These are phyloP conservation scores for Uncinocarpus reesii DNA, from an alignment of 2,329 filamentous ascomycete species.

Conservation along the genomic window DNA sequence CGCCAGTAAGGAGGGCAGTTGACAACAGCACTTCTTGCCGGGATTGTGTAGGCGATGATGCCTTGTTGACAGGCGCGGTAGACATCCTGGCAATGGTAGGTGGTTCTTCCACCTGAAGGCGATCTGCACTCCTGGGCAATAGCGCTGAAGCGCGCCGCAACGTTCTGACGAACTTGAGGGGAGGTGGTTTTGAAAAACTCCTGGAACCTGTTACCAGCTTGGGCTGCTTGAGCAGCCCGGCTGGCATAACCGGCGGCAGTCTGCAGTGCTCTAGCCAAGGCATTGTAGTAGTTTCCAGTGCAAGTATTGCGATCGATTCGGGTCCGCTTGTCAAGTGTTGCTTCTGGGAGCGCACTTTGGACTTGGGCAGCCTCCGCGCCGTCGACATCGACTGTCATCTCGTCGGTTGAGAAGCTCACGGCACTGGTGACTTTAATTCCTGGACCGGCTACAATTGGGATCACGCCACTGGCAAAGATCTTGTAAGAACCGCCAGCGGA, in stretches of 20 bases:
- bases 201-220: slow-evolving; percentile 21
- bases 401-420: slow-evolving; percentile 50
- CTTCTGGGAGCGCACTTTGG: slow-evolving; percentile 36
- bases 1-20: slow-evolving; percentile 6
- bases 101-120: neutral
- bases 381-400: slow-evolving; percentile 49
- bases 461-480: slow-evolving; percentile 46
- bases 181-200: slow-evolving; percentile 3
- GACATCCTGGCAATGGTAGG: neutral
- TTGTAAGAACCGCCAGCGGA: slow-evolving; percentile 44
- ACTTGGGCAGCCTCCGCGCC: slow-evolving; percentile 46
- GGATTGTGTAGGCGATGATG: slow-evolving; percentile 6
- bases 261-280: slow-evolving; percentile 44
- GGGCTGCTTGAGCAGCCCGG: slow-evolving; percentile 41
- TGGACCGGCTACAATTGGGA: slow-evolving; percentile 46
- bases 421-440: slow-evolving; percentile 47
- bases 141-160: neutral
- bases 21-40: neutral
- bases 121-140: neutral
- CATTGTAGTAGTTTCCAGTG: slow-evolving; percentile 33
- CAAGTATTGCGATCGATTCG: slow-evolving; percentile 18
- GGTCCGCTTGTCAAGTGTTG: slow-evolving; percentile 13
- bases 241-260: slow-evolving; percentile 46
- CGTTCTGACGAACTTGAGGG: neutral
- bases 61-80: neutral